Evolutionary conservation across 2,329 filamentous ascomycete genomes (phyloP).

Genomic region (Trichophyton mentagrophytes): DNA sequence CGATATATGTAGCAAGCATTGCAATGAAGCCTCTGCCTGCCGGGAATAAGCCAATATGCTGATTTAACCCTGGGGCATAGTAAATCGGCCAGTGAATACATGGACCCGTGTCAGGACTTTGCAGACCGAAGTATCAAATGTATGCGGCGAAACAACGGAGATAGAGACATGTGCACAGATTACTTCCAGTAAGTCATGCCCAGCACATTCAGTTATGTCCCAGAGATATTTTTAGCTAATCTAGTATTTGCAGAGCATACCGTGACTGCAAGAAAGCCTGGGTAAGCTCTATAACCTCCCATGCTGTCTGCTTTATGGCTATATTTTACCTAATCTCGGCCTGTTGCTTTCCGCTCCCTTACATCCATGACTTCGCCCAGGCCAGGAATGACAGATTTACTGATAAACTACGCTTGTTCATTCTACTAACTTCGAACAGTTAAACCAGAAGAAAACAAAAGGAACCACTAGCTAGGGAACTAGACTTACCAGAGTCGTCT

Average conservation of each 20-base stretch:
- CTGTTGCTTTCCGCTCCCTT: no score
- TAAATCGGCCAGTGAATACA: slow-evolving; percentile 79
- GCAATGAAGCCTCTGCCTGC: not conserved
- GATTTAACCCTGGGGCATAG: slow-evolving; percentile 34
- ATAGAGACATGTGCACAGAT: slow-evolving; percentile 79
- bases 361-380: no score
- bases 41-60: not conserved
- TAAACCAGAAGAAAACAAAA: slow-evolving; percentile 1
- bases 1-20: not conserved
- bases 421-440: not conserved
- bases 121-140: slow-evolving; percentile 76
- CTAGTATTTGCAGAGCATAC: slow-evolving; percentile 55
- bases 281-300: slow-evolving; percentile 44
- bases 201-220: not conserved
- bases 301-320: not conserved
- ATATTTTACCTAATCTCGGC: no score
- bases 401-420: not conserved
- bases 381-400: not conserved
- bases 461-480: not conserved
- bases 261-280: slow-evolving; percentile 90
- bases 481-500: not conserved
- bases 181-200: slow-evolving; percentile 70
- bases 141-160: slow-evolving; percentile 73
- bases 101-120: slow-evolving; percentile 90
- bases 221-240: not conserved